These are phyloP conservation scores for Tylopilus subfusipes DNA, from an alignment of 768 basidiomycete genomes.

Conservation along the genomic window DNA sequence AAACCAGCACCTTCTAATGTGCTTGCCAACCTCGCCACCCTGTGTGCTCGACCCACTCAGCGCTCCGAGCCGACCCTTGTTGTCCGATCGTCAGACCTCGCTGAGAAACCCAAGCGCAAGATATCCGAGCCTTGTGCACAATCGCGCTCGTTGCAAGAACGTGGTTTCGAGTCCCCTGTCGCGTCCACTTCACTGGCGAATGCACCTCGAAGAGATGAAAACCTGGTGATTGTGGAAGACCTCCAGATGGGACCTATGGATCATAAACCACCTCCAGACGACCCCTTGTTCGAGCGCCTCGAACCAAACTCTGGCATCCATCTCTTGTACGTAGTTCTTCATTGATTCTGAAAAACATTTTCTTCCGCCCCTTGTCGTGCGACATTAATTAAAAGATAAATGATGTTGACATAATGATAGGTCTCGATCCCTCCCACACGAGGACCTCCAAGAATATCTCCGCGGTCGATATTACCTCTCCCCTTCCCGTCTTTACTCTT, in stretches of 20 bases:
- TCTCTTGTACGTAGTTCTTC: constrained; percentile 56
- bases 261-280: constrained; percentile 65
- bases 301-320: constrained; percentile 93
- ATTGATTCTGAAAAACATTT: not conserved
- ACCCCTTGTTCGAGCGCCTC: constrained; percentile 69
- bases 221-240: constrained; percentile 69
- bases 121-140: constrained; percentile 1
- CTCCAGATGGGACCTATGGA: constrained; percentile 76
- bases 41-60: constrained; percentile 26
- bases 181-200: constrained; percentile 1
- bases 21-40: constrained; percentile 46
- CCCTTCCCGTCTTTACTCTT: constrained; percentile 86
- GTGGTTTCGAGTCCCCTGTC: constrained; percentile 1
- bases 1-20: constrained; percentile 51
- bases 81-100: constrained; percentile 27
- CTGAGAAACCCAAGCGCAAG: constrained; percentile 18
- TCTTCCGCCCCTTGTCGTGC: not conserved
- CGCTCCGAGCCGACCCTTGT: constrained; percentile 24
- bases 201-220: constrained; percentile 48
- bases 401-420: constrained; percentile 38
- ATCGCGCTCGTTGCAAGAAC: constrained; percentile 4
- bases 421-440: constrained; percentile 68
- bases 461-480: constrained; percentile 83
- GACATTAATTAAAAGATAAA: not conserved
- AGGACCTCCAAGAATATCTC: constrained; percentile 77